Conservation (phyloP, 2,329 filamentous ascomycete genomes). For the Colletotrichum neosansevieriae region DNA sequence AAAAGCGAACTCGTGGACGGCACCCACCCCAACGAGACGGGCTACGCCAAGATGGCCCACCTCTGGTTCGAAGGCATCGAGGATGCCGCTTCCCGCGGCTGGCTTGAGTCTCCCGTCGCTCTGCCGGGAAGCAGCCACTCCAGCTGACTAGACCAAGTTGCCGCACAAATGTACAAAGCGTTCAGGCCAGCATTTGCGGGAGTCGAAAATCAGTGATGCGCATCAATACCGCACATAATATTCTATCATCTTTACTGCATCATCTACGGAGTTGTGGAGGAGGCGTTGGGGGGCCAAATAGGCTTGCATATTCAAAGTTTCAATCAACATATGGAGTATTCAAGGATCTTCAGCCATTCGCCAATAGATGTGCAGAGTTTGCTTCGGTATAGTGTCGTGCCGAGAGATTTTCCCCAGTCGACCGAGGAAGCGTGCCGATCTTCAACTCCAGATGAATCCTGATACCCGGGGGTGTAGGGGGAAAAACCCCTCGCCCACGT, state of each 20-base stretch:
- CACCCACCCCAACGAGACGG: slow-evolving; percentile 54
- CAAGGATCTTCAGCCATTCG: background rate
- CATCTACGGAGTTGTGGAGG: background rate
- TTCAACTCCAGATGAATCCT: slow-evolving; percentile 7
- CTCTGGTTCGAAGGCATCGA: slow-evolving; percentile 50
- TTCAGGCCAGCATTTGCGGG: slow-evolving; percentile 11
- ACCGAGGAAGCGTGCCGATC: slow-evolving; percentile 19
- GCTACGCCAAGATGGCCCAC: slow-evolving; percentile 57
- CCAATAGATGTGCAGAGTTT: background rate
- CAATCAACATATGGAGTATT: background rate
- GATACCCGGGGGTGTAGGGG: no score
- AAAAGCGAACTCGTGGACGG: slow-evolving; percentile 51
- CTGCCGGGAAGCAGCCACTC: slow-evolving; percentile 20
- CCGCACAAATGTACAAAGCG: slow-evolving; percentile 16
- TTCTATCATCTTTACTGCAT: slow-evolving; percentile 12
- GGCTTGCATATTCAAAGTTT: slow-evolving; percentile 17
- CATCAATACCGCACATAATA: background rate
- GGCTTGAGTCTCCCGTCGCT: slow-evolving; percentile 42
- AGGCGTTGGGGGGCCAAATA: background rate
- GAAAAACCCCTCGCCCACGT: no score
- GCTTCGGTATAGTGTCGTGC: background rate
- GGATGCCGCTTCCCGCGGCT: slow-evolving; percentile 44
- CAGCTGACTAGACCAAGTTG: slow-evolving; percentile 17
- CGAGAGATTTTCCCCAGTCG: background rate
- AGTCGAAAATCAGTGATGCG: background rate